A percentile compares a stretch with the other conserved stretches of the same genome.
Conservation (phyloP, 495 filamentous ascomycete species). For the Penicillium turbatum region DNA sequence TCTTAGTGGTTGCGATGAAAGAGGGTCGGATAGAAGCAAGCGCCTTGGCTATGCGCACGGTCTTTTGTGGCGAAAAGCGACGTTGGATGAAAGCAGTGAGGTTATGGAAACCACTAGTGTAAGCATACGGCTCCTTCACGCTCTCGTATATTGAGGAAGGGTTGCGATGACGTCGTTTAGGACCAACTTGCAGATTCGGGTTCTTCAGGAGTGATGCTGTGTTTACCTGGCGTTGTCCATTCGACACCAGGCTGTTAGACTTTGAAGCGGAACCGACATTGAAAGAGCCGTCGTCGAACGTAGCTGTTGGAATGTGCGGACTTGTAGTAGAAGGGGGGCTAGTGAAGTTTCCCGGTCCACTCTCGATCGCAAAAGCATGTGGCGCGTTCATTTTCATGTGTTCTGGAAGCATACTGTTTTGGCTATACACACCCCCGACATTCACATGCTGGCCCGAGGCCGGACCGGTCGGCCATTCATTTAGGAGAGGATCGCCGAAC, state of each 20-base stretch:
- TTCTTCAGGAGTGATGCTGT: constrained; percentile 42
- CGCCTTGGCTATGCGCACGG: constrained; percentile 75
- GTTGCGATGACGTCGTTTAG: constrained; percentile 58
- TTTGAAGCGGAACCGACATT: constrained; percentile 20
- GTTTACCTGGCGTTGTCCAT: constrained; percentile 37
- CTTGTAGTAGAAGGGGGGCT: constrained; percentile 54
- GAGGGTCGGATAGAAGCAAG: constrained; percentile 86
- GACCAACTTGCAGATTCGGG: constrained; percentile 47
- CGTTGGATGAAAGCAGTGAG: constrained; percentile 76
- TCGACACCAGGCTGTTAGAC: constrained; percentile 35
- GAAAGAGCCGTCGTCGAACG: constrained; percentile 34
- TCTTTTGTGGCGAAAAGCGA: constrained; percentile 65
- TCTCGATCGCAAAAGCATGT: constrained; percentile 69
- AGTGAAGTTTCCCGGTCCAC: constrained; percentile 56
- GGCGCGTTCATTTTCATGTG: constrained; percentile 51
- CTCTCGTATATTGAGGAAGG: constrained; percentile 82
- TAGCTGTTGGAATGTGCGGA: constrained; percentile 41
- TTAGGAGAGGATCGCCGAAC: constrained; percentile 46
- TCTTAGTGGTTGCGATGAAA: constrained; percentile 83
- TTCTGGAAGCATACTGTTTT: constrained; percentile 37
- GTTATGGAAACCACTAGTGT: constrained; percentile 84
- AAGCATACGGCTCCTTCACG: constrained; percentile 85
- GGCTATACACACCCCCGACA: constrained; percentile 40
- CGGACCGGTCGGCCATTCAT: constrained; percentile 43
- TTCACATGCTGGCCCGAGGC: constrained; percentile 40